Base-by-base conservation (phyloP, 116 monocot species). In the Cymodocea nodosa region DNA sequence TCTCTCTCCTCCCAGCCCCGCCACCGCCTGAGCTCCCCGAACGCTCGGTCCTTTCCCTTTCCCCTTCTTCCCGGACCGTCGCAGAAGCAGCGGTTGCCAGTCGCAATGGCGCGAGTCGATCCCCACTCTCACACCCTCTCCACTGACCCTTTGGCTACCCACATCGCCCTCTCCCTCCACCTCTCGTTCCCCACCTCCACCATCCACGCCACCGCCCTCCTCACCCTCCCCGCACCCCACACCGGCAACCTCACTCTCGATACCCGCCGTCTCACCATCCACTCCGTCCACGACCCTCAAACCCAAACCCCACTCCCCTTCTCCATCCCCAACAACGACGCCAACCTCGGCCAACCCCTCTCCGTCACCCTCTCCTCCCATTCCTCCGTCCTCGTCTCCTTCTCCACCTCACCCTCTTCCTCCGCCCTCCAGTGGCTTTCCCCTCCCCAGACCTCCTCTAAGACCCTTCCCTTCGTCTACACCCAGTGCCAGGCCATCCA, bases 401-500 rank as follows among this genome's bases (percentile, higher is more conserved):
- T 83, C 79, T 81, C 82, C 63, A 81, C 82, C 69, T 81, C 91
- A 54, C 75, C 79, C 8, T 57, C 84, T 51, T 89, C 94, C 48
- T 79, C 86, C 30, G 94, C 94, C 35, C 82, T 94, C 53, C 94
- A 94, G n/a, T 94, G 89, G 84, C 90, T 94, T 51, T 57, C 82
- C 63, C 90, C 90, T 2, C 51, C 78, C 13, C 94, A 89, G 75
- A 84, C 90, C 54, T 68, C 73, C 30, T 80, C 80, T 20, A 64
- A 72, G 1, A 4, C 55, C 17, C 78, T 76, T 36, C 89, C 90
- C 13, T 95, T 90, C 67, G 90, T 87, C 48, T 95, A 75, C 82
- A 89, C 94, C 15, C 94, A 94, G 76, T 94, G 94, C 68, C 90
- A 94, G 62, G 50, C 94, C 65, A 81, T 85, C 60, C 94, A 95